Evolutionary conservation across 1,139 yeast species (phyloP).

Genomic region (Debaryomycetaceae sp.): DNA sequence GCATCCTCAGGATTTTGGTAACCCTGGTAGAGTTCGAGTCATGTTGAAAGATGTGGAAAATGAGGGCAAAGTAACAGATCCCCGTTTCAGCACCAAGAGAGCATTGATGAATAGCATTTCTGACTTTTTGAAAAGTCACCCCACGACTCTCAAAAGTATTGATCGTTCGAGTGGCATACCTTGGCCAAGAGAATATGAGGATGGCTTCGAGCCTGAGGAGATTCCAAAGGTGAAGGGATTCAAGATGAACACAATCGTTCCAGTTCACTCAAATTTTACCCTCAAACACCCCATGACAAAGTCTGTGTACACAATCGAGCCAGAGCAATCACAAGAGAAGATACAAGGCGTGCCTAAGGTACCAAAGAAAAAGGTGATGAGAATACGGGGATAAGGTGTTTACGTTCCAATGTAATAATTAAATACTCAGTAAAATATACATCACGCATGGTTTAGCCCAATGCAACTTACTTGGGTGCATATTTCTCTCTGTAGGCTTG

Average conservation of each 20-base stretch:
- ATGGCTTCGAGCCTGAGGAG: constrained; percentile 52
- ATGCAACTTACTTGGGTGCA: constrained; percentile 31
- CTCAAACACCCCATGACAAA: constrained; percentile 86
- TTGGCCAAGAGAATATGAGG: constrained; percentile 57
- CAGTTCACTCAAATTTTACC: constrained; percentile 74
- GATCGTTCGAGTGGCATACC: constrained; percentile 53
- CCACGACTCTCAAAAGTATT: constrained; percentile 65
- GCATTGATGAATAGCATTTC: constrained; percentile 61
- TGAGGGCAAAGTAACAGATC: constrained; percentile 36
- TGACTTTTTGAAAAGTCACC: constrained; percentile 60
- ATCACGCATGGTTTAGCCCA: background rate
- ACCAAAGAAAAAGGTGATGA: constrained; percentile 53
- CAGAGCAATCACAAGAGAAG: constrained; percentile 37
- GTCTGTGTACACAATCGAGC: constrained; percentile 55
- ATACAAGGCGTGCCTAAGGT: constrained; percentile 42
- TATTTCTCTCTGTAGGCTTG: constrained; percentile 57
- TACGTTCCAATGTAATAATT: background rate
- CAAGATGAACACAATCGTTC: constrained; percentile 81
- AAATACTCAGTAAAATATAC: background rate
- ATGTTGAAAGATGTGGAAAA: constrained; percentile 50
- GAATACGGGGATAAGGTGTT: constrained; percentile 34
- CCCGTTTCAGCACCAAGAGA: constrained; percentile 56
- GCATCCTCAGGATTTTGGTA: constrained; percentile 97
- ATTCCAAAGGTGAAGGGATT: constrained; percentile 81
- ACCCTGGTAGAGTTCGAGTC: constrained; percentile 90